Base-by-base conservation (phyloP, 495 filamentous ascomycete species). In the Penicillium desertorum region DNA sequence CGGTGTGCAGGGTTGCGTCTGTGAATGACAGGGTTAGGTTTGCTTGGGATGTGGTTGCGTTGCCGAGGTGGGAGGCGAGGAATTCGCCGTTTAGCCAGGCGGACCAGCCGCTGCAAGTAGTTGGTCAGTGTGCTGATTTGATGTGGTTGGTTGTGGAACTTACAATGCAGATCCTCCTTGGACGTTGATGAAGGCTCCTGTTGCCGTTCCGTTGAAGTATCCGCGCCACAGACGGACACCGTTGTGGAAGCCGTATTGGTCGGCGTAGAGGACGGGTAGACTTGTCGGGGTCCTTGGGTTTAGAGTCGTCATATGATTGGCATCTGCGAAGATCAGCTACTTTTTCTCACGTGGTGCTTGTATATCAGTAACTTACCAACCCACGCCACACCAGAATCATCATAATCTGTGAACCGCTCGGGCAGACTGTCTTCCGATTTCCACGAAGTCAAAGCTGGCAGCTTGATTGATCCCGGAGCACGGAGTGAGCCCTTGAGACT, bases 161-260 rank as follows among this genome's bases (percentile, higher is more conserved):
- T 68, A 74, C 71, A 80, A 87, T 11, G 79, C 84, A 19, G 44
- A 69, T 41, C 88, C 89, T 45, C 89, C 89, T 71, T 83, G 79
- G 1, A 86, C 81, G 30, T 71, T 78, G 1, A 67, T 65, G 64
- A 86, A 86, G 41, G 75, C 67, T 6, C 87, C 86, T 0, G 71
- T 83, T 12, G 87, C 84, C 23, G 65, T 60, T 51, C 61, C 64
- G 60, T 65, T 69, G 73, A 92, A 92, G 67, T 85, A 81, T 37
- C 87, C 89, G 14, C 89, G 80, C 75, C 82, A 91, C 27, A 91
- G 67, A 4, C 88, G 75, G 30, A 79, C 76, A 32, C 88, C 89
- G 10, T 83, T 81, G 65, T 89, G 79, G 73, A 83, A 91, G 22
- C 87, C 86, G 59, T 92, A 90, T 71, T 92, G 88, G 49, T 80